Base-by-base conservation (phyloP, 164 flowering plant species). In the Kalanchoe fedtschenkoi region DNA sequence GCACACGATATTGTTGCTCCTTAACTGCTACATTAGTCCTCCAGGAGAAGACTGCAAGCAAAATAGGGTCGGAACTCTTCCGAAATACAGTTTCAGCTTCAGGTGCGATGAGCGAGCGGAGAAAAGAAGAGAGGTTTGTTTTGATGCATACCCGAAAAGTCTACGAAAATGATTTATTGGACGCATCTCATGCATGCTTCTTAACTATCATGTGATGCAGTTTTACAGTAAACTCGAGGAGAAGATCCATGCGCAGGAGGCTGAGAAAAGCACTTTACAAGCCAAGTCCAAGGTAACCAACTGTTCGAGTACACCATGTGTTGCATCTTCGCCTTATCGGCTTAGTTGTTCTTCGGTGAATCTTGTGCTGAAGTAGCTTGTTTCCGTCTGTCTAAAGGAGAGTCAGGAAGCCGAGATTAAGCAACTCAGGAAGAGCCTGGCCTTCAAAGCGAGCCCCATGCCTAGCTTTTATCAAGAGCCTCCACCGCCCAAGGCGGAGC, bases 91-190 rank as follows among this genome's bases (percentile, higher is more conserved):
- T 69, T 86, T 93, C 76, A 93, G 85, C 69, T 93, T 93, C 69
- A 86, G 66, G 71, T 93, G 98, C 65, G 73, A 85, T 72, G 96
- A 93, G 70, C 82, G 98, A 65, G 96, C 96, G 69, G 96, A 90
- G 71, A 93, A 80, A 74, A 77, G 98, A 73, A 93, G 58, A 78
- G 95, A 86, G 91, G 98, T 92, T 68, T 26, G 77, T 68, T 64
- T 37, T 67, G 2, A 47, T 69, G 10, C 51, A 47, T n/a, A 51
- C 29, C 8, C 21, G 1, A 0, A 4, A 4, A 32, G 30, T 6
- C 5, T 29, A 39, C 21, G 22, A 32, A 10, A 10, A 26, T 17
- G 39, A 21, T 63, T 30, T 17, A 0, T 2, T 32, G 5, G 4
- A 21, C 30, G 2, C 22, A 21, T 19, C 4, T 29, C 10, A 9